phyloP scores from a whole-genome alignment of 805 yeast species.

The Kodamaea restingae region DNA sequence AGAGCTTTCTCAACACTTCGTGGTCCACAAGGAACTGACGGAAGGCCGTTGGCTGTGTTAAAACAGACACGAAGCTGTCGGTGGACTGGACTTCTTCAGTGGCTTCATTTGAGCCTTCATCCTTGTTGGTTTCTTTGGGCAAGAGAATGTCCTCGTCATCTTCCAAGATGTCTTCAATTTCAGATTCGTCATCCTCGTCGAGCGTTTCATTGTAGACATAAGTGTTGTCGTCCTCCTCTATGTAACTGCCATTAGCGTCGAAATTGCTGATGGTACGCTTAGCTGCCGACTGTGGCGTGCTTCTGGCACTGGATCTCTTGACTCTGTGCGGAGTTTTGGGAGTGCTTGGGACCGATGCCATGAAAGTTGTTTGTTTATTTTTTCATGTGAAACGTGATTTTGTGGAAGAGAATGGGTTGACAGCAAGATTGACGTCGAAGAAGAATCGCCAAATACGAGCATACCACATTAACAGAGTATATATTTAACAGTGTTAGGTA shows the following conservation, averaged over 20 bases:
- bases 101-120: neutral
- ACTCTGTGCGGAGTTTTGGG: conserved; percentile 12
- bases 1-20: conserved; percentile 82
- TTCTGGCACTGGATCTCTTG: conserved; percentile 8
- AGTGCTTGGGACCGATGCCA: conserved; percentile 12
- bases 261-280: conserved; percentile 18
- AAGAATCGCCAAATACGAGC: too few relatives aligned
- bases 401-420: too few relatives aligned
- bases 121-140: conserved; percentile 3
- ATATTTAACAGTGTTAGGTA: too few relatives aligned
- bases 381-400: conserved; percentile 4
- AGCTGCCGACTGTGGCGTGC: conserved; percentile 8
- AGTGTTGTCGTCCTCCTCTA: conserved; percentile 40
- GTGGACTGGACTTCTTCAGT: conserved; percentile 2
- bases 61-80: neutral
- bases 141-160: conserved; percentile 8
- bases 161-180: conserved; percentile 14
- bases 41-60: conserved; percentile 9
- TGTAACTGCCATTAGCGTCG: conserved; percentile 25
- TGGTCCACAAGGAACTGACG: conserved; percentile 59
- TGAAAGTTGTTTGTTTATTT: conserved; percentile 5
- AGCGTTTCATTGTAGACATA: conserved; percentile 26
- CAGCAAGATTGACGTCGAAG: too few relatives aligned
- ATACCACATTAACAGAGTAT: neutral
- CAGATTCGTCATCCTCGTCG: conserved; percentile 15